A percentile compares a stretch with the other conserved stretches of the same genome.
Conservation (phyloP, 2,329 filamentous ascomycete species). For the Penicillium sclerotiorum region DNA sequence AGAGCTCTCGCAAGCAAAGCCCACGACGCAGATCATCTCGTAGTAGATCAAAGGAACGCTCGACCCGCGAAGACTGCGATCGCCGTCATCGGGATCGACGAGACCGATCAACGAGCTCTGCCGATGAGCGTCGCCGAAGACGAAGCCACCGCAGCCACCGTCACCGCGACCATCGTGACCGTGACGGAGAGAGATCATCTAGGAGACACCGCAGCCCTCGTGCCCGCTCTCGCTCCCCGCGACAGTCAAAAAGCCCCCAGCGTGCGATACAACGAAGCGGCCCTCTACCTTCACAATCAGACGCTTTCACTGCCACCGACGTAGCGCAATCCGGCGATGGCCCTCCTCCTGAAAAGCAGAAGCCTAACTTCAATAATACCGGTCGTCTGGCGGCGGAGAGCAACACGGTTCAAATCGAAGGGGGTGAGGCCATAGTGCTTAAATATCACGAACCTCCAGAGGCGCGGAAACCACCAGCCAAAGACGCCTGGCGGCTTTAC, state of each 20-base stretch:
- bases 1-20: constrained; percentile 31
- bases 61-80: constrained; percentile 23
- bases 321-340: constrained; percentile 28
- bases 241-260: constrained; percentile 30
- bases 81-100: constrained; percentile 26
- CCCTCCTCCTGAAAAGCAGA: constrained; percentile 62
- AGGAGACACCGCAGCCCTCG: constrained; percentile 19
- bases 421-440: constrained; percentile 69
- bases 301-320: constrained; percentile 43
- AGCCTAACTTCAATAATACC: constrained; percentile 80
- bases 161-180: constrained; percentile 26
- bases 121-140: constrained; percentile 30
- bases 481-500: constrained; percentile 84
- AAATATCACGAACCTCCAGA: constrained; percentile 97
- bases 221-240: constrained; percentile 31
- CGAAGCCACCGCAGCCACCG: constrained; percentile 32
- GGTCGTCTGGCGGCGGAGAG: constrained; percentile 85
- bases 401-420: constrained; percentile 67
- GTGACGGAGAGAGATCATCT: constrained; percentile 15
- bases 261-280: constrained; percentile 36
- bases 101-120: constrained; percentile 25
- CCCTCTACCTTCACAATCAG: constrained; percentile 51
- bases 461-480: constrained; percentile 80
- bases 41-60: constrained; percentile 29
- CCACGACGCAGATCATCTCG: constrained; percentile 27